Conservation (phyloP, 2,329 filamentous ascomycete genomes). For the Emmonsiellopsis sp. region DNA sequence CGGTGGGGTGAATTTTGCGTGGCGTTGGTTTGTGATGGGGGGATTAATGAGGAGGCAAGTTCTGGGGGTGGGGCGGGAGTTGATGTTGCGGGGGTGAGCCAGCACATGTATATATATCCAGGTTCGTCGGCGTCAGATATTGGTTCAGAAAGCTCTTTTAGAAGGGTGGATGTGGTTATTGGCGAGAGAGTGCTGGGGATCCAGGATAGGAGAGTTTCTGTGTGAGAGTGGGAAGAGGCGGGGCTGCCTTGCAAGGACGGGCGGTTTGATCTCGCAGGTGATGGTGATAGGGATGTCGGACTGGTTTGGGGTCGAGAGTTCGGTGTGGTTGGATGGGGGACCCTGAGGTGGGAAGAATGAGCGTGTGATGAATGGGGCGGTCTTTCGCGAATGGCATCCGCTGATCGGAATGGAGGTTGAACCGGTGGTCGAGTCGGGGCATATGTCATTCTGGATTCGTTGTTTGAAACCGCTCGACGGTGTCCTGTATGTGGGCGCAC, state of each 20-base stretch:
- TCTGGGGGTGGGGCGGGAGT: constrained; percentile 29
- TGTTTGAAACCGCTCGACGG: background rate
- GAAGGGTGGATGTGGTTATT: constrained; percentile 57
- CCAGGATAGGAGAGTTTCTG: constrained; percentile 47
- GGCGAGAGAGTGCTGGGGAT: constrained; percentile 61
- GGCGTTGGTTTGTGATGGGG: constrained; percentile 27
- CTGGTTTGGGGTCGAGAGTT: constrained; percentile 1
- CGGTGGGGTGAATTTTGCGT: constrained; percentile 22
- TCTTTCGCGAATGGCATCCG: background rate
- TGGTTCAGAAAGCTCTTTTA: constrained; percentile 67
- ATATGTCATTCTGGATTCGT: background rate
- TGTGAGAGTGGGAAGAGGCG: constrained; percentile 26
- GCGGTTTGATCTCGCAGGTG: constrained; percentile 5
- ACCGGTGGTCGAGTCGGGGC: background rate
- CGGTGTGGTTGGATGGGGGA: background rate
- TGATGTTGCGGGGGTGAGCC: constrained; percentile 65
- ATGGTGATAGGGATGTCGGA: constrained; percentile 1
- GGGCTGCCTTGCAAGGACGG: constrained; percentile 11
- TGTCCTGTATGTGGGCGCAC: constrained; percentile 15
- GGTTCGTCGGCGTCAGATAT: constrained; percentile 66
- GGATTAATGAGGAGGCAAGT: constrained; percentile 51
- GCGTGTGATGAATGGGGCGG: background rate
- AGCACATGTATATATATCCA: constrained; percentile 99
- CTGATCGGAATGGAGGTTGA: background rate
- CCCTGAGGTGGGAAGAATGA: background rate